Evolutionary conservation across 192 early-diverging fungal genomes (phyloP).

Genomic region (Podochytrium sp.): DNA sequence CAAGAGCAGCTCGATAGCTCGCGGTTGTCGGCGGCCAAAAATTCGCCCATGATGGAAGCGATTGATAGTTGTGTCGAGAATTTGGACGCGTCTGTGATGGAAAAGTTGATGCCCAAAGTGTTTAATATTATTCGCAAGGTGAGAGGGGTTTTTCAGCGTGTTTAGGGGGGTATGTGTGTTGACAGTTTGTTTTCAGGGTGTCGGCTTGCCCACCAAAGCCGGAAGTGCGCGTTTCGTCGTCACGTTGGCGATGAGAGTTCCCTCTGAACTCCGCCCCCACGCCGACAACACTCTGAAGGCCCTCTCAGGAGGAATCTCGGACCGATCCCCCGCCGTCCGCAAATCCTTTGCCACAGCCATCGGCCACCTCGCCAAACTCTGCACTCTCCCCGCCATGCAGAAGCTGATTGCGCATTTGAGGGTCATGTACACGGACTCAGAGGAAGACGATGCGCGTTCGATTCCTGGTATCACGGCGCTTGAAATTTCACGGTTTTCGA

Average conservation of each 20-base stretch:
- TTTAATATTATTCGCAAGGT: slow-evolving; percentile 70
- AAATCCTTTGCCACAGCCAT: slow-evolving; percentile 85
- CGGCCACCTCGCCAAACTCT: slow-evolving; percentile 68
- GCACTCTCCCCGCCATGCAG: slow-evolving; percentile 50
- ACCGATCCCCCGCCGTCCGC: slow-evolving; percentile 78
- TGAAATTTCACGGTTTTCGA: slow-evolving; percentile 72
- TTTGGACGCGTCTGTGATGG: slow-evolving; percentile 72
- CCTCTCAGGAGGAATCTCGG: slow-evolving; percentile 73
- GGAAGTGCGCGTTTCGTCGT: slow-evolving; percentile 87
- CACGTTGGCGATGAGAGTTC: slow-evolving; percentile 72
- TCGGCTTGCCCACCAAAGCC: slow-evolving; percentile 90
- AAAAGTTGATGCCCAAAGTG: slow-evolving; percentile 68
- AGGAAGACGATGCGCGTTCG: slow-evolving; percentile 72
- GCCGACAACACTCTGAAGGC: slow-evolving; percentile 78
- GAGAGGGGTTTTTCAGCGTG: no score
- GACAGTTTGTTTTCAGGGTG: slow-evolving; percentile 48
- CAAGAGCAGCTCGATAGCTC: slow-evolving; percentile 84
- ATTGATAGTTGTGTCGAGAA: slow-evolving; percentile 79
- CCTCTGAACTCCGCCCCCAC: slow-evolving; percentile 66
- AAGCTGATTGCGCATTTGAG: slow-evolving; percentile 74
- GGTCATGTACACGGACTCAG: slow-evolving; percentile 76
- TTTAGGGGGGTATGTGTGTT: neutral
- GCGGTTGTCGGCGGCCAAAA: slow-evolving; percentile 79
- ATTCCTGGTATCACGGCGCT: slow-evolving; percentile 65
- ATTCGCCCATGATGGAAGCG: slow-evolving; percentile 94